Base-by-base conservation (phyloP, 768 basidiomycete species). In the Collybia mongolica region DNA sequence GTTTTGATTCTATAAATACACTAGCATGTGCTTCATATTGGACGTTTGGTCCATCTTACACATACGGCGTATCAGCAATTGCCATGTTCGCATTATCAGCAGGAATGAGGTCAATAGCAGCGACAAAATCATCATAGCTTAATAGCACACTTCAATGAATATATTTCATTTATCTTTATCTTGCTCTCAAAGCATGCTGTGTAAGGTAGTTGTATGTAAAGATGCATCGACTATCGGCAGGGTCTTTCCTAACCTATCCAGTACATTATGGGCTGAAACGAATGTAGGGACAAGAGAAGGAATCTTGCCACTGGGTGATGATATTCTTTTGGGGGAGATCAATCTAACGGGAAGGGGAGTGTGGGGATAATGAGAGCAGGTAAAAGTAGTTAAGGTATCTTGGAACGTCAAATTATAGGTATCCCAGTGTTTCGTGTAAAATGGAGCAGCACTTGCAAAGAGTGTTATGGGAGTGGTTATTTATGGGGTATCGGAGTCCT, bases 21-120 rank as follows among this genome's bases (percentile, higher is more conserved):
- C 35, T 55, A 93, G 91, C 91, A 5, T 93, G 91, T 64, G 90
- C 81, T 23, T 84, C 82, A 11, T 93, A 93, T 63, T 93, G 91
- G 91, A 89, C 90, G 3, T 84, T 92, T 58, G 90, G 90, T 3
- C 91, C 91, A 38, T 80, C 88, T 6, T 53, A 75, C 40, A 93
- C 90, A n/a, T 93, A 93, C 52, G 72, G 73, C 1, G 65, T 76
- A 11, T 79, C 84, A 37, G 86, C 84, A 0, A 54, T 79, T 19
- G 80, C 84, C 0, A 93, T 90, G 88, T 62, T 80, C 14, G 67
- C 69, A 18, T 68, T 93, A 46, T 77, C 82, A 2, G 54, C 62
- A 17, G 67, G 67, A 41, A 91, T 92, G 88, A 75, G 68, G 59
- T 64, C 71, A 11, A 66, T 83, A 47, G 67, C 73, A 39, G 60